Evolutionary conservation across 164 flowering plant species (phyloP), one percentile per base, ranked within the genome.

Genomic region (Sextonia rubra): DNA sequence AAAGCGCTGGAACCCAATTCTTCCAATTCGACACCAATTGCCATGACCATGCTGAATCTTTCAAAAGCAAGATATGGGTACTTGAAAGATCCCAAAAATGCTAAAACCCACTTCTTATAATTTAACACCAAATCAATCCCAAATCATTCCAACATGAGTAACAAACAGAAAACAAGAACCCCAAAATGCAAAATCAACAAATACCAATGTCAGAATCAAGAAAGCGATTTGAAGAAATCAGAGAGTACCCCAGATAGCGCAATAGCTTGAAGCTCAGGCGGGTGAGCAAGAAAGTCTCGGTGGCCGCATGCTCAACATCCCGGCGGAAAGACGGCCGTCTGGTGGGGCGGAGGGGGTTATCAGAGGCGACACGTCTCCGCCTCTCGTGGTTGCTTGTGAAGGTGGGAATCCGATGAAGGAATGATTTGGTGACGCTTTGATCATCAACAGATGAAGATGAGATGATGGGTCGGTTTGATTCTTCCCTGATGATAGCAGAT

Each of bases 231-330:
- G 58, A 18, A 32, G 66, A 12, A n/a, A 63, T n/a, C 17, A 14
- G 7, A 22, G 14, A 4, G 69, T 87, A 94, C 97, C 97, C 94
- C 3, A 92, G 88, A 77, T 85, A 94, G 1, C 86, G 78, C 72
- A 90, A 72, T 3, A 92, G 83, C 84, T 80, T 86, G 70, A 86
- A 79, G 71, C 85, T 77, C 11, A 89, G 80, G 14, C 93, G 86
- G 71, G 93, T 87, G 58, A 90, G 17, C 73, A 89, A 49, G 73
- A 71, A 88, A 0, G 90, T 88, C 73, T 92, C 93, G 11, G 86
- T 73, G 17, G 91, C 95, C 17, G 86, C 94, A 25, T 84, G 88
- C 18, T 75, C 84, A 8, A 88, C 86, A 18, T 87, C 91, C 2
- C 72, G 77, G 3, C 80, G 29, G n/a, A 90, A 73, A 2, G 91